Percentiles rank a stretch among this genome's conserved stretches.
Conservation (phyloP, 2,329 filamentous ascomycete species). For the Alternaria triticimaculans region DNA sequence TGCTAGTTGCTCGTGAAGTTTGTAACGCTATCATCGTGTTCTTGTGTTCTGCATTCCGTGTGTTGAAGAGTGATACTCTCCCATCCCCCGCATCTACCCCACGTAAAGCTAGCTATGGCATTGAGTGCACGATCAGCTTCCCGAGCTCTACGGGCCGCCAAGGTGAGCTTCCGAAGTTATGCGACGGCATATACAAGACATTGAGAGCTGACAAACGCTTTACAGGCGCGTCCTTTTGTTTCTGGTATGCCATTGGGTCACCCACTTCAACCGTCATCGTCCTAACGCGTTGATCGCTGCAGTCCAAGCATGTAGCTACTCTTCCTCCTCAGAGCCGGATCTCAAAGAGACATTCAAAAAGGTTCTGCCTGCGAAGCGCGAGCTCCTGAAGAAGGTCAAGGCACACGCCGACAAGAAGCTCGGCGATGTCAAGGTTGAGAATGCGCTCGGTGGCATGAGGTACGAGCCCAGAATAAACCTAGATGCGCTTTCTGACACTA, state of each 20-base stretch:
- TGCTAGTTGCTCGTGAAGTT: conserved; percentile 4
- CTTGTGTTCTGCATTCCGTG: conserved; percentile 1
- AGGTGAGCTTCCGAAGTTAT: conserved; percentile 57
- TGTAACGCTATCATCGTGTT: conserved; percentile 7
- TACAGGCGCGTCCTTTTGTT: conserved; percentile 39
- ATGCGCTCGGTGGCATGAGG: conserved; percentile 95
- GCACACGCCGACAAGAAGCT: conserved; percentile 80
- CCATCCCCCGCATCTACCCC: conserved; percentile 38
- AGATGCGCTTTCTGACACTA: conserved; percentile 14
- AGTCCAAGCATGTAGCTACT: conserved; percentile 66
- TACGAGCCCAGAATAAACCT: conserved; percentile 32
- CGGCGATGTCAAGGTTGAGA: conserved; percentile 92
- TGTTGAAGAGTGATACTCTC: conserved; percentile 20
- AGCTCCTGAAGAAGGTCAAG: conserved; percentile 94
- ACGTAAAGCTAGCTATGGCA: conserved; percentile 61
- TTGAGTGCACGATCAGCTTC: conserved; percentile 68
- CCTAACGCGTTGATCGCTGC: conserved; percentile 21
- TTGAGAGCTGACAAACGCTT: conserved; percentile 24
- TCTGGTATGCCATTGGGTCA: conserved; percentile 45
- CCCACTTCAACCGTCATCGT: neutral
- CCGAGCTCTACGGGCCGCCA: conserved; percentile 68
- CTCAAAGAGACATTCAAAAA: conserved; percentile 86
- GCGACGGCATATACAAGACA: neutral
- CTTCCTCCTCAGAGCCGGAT: conserved; percentile 79
- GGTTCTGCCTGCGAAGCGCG: conserved; percentile 88